These are phyloP conservation scores for Ophiostoma triangulosporum DNA, from an alignment of 2,329 filamentous ascomycete genomes.

Conservation along the genomic window DNA sequence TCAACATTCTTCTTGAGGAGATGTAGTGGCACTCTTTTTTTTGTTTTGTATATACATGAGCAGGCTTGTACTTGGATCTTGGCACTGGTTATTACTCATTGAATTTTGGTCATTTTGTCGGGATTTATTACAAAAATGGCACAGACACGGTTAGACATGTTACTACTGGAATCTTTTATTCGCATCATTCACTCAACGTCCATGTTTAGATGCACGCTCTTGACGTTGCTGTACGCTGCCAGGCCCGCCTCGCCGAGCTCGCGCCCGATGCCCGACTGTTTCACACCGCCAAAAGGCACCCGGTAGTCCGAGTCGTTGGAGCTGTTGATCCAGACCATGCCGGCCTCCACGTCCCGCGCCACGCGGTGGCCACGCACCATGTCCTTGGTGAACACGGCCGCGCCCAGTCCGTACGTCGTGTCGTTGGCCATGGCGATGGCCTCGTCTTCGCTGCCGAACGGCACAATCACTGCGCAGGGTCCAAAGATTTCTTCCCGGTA, in stretches of 20 bases:
- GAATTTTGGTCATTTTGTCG: not conserved
- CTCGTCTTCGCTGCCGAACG: slow-evolving; percentile 38
- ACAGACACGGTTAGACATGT: not conserved
- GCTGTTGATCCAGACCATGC: slow-evolving; percentile 33
- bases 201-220: slow-evolving; percentile 19
- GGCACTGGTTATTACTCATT: not conserved
- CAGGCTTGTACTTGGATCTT: too few relatives aligned
- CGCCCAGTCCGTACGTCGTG: slow-evolving; percentile 40
- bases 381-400: slow-evolving; percentile 42
- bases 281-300: slow-evolving; percentile 30
- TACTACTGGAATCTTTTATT: too few relatives aligned
- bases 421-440: slow-evolving; percentile 36
- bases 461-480: slow-evolving; percentile 40
- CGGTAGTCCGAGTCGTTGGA: slow-evolving; percentile 11
- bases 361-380: slow-evolving; percentile 29
- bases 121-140: not conserved
- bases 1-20: slow-evolving; percentile 7
- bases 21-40: not conserved
- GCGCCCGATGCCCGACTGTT: slow-evolving; percentile 44
- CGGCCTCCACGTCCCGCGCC: slow-evolving; percentile 40
- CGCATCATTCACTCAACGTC: not conserved
- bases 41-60: not conserved
- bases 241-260: slow-evolving; percentile 32
- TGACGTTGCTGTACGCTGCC: slow-evolving; percentile 28
- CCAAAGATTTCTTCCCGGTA: slow-evolving; percentile 44